Evolutionary conservation across 495 filamentous ascomycete species (phyloP), one percentile per base, ranked within the genome.

Genomic region (Rhizodiscina lignyota): DNA sequence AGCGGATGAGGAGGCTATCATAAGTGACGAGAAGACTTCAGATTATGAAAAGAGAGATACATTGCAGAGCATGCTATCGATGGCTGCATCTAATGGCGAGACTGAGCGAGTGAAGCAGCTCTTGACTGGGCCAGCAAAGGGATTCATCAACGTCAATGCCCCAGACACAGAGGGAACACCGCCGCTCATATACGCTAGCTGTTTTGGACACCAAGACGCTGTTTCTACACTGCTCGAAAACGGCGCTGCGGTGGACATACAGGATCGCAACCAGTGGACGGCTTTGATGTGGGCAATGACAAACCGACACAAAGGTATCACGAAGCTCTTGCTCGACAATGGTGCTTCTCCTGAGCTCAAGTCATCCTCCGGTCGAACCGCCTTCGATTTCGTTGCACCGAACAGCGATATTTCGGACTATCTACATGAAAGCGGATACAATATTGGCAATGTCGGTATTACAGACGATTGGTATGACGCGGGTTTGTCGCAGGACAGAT

Each of bases 281-380:
- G 77, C 89, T 13, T 61, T 99, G 46, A 99, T 96, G 89, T 99
- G 89, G 89, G 89, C 89, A 21, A 96, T 94, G 83, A 96, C 89
- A 26, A 99, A 96, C 52, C 65, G 85, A 42, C 89, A 99, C 53
- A 94, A 94, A 55, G 75, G 73, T 20, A 96, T 99, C 46, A 83
- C 83, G 17, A 94, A 94, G 49, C 62, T 81, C 12, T 59, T 99
- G 16, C 66, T 99, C 21, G 87, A 96, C 48, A 77, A 87, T 50
- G 91, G 91, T 2, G 89, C 89, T 11, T 94, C 84, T n/a, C 72
- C 85, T 16, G 85, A 94, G 52, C 79, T 89, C 39, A 93, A 89
- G 53, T 96, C 89, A 0, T 83, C 82, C 1, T 81, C 81, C 2
- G 89, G 89, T 21, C 74, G 91, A 42, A 96, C 85, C n/a, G 89